These are phyloP conservation scores for Aspergillus ibericus DNA, from an alignment of 2,329 filamentous ascomycete genomes.

Conservation along the genomic window DNA sequence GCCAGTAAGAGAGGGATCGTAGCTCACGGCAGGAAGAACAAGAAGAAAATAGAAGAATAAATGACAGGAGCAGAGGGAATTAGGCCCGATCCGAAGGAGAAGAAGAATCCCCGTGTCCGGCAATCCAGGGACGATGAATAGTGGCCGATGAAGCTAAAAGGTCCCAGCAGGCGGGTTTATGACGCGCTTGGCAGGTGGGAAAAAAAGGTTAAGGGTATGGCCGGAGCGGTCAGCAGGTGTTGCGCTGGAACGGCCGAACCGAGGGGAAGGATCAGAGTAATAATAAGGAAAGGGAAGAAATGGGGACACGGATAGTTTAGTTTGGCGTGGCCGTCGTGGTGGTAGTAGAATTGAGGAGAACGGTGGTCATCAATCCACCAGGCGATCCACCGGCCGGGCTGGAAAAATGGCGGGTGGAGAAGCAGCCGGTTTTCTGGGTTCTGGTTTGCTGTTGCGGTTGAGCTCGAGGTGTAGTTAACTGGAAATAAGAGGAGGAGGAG, in stretches of 20 bases:
- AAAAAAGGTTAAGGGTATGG: slow-evolving; percentile 7
- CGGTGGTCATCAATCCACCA: not conserved
- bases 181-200: slow-evolving; percentile 6
- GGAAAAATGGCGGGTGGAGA: slow-evolving; percentile 4
- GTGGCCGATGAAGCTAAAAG: slow-evolving; percentile 6
- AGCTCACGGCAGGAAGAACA: not conserved
- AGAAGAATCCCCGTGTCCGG: not conserved
- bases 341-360: slow-evolving; percentile 4
- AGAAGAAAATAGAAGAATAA: not conserved
- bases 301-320: slow-evolving; percentile 3
- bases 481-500: not conserved
- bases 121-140: slow-evolving; percentile 5
- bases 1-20: not conserved
- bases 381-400: slow-evolving; percentile 6
- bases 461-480: not conserved
- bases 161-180: slow-evolving; percentile 4
- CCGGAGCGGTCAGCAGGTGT: slow-evolving; percentile 7
- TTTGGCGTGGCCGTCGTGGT: slow-evolving; percentile 1
- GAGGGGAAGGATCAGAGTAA: slow-evolving; percentile 3
- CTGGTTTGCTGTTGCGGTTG: not conserved
- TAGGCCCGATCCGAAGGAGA: not conserved
- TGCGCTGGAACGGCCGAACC: slow-evolving; percentile 5
- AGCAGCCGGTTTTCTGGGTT: not conserved
- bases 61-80: not conserved
- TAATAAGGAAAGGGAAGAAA: slow-evolving; percentile 6